phyloP scores from a whole-genome alignment of 1,284 basidiomycete species.

The Mycosarcoma maydis region DNA sequence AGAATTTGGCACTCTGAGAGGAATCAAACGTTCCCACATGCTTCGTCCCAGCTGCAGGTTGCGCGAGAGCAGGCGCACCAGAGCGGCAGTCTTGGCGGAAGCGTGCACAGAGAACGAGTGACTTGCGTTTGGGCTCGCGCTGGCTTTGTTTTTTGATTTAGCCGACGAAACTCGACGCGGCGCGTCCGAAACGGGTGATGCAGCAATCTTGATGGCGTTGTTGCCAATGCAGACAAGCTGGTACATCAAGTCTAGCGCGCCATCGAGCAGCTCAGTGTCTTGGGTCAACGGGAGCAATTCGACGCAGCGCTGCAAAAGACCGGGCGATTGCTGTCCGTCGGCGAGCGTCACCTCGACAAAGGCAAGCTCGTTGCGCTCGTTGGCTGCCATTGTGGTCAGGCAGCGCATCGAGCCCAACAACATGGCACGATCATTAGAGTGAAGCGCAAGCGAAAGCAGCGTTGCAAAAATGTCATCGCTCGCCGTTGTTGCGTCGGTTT shows the following conservation, averaged over 20 bases:
- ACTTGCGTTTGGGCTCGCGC: background rate
- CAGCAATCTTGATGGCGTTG: conserved; percentile 53
- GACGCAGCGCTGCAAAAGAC: conserved; percentile 53
- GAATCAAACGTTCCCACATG: conserved; percentile 54
- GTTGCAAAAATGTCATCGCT: conserved; percentile 52
- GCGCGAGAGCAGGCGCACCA: conserved; percentile 47
- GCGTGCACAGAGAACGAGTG: conserved; percentile 5
- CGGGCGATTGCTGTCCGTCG: conserved; percentile 38
- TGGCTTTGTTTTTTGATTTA: background rate
- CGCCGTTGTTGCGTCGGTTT: conserved; percentile 1
- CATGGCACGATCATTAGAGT: conserved; percentile 58
- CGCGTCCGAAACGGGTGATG: conserved; percentile 5
- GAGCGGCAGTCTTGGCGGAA: conserved; percentile 26
- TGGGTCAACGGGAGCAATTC: conserved; percentile 56
- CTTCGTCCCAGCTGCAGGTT: conserved; percentile 52
- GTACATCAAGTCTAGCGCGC: conserved; percentile 58
- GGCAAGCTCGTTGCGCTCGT: conserved; percentile 51
- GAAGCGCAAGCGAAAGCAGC: conserved; percentile 45
- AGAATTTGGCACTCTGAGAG: conserved; percentile 28
- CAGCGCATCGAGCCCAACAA: conserved; percentile 57
- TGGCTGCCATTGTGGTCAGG: conserved; percentile 48
- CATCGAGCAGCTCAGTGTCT: conserved; percentile 60
- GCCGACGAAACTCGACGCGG: conserved; percentile 1
- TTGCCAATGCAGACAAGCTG: conserved; percentile 57
- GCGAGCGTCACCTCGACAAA: conserved; percentile 46